Conservation (phyloP, 352 stramenopile species). For the Thalassiosira exigua region DNA sequence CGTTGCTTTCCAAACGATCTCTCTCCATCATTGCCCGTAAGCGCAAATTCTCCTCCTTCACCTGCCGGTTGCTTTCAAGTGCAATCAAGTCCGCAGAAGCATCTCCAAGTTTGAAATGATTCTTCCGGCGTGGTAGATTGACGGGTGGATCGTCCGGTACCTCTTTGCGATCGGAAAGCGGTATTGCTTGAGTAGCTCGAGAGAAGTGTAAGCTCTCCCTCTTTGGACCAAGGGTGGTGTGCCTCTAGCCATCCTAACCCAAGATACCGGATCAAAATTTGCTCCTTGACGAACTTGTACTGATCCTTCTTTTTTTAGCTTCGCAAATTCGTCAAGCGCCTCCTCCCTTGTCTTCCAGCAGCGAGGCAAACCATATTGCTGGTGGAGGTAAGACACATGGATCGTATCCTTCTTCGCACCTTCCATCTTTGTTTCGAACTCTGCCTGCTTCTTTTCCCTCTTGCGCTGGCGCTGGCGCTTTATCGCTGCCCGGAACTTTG, state of each 20-base stretch:
- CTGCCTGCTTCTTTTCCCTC: not conserved
- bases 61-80: no score
- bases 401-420: constrained; percentile 12
- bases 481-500: not conserved
- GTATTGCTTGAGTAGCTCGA: no score
- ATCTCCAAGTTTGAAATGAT: no score
- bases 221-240: constrained; percentile 15
- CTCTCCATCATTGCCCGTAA: not conserved
- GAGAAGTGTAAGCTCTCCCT: no score
- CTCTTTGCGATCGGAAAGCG: no score
- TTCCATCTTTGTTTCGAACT: constrained; percentile 5
- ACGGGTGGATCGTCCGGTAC: no score
- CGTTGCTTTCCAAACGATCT: not conserved
- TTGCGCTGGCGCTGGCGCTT: no score
- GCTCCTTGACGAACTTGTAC: constrained; percentile 16
- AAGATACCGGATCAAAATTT: constrained; percentile 30
- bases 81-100: no score
- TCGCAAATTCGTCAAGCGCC: constrained; percentile 4
- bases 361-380: constrained; percentile 29
- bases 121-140: no score
- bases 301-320: constrained; percentile 19
- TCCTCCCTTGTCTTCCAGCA: constrained; percentile 20
- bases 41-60: no score
- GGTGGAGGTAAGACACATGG: constrained; percentile 7
- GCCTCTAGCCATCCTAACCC: constrained; percentile 21